Base-by-base conservation (phyloP, 352 stramenopile species). In the Pythium aphanidermatum region DNA sequence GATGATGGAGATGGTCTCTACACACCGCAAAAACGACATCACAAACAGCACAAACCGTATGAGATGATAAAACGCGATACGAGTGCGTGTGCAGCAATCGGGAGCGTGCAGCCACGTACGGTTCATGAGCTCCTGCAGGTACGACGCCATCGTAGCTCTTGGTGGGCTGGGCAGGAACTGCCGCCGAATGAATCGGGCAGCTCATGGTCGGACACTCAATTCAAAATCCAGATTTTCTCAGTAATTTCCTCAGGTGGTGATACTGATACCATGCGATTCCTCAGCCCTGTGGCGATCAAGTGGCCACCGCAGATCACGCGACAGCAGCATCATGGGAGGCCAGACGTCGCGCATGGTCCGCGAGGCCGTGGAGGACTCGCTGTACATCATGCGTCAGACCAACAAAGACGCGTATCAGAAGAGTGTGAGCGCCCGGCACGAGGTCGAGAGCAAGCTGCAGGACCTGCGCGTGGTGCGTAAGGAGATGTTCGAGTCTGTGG, bases 1-100 rank as follows among this genome's bases (percentile, higher is more conserved):
- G 59, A 96, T 96, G 23, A 97, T 78, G 11, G 83, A 96, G 53
- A 97, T 89, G 35, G 74, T 93, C 30, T 88, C 81, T 93, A 60
- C 25, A 31, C 10, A n/a, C 13, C 23, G 5, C 37, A 20, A 13
- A 31, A 25, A 12, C 11, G 17, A 35, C 14, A 24, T 2, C 21
- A 44, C 12, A 19, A 10, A 30, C 16, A 43, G 5, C 37, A 20
- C 12, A 31, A 25, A 12, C 11, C 21, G 32, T 13, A 24, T 2
- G 17, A 44, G 9, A 19, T 7, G 27, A 14, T 40, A 3, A 28
- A 51, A 25, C 27, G 32, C 26, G 14, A n/a, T n/a, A n/a, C n/a
- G n/a, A n/a, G n/a, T n/a, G n/a, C n/a, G n/a, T n/a, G n/a, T n/a
- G n/a, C n/a, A n/a, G n/a, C n/a, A n/a, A n/a, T n/a, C n/a, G n/a